Conservation (phyloP, 768 basidiomycete genomes). For the Filobasidium floriforme region DNA sequence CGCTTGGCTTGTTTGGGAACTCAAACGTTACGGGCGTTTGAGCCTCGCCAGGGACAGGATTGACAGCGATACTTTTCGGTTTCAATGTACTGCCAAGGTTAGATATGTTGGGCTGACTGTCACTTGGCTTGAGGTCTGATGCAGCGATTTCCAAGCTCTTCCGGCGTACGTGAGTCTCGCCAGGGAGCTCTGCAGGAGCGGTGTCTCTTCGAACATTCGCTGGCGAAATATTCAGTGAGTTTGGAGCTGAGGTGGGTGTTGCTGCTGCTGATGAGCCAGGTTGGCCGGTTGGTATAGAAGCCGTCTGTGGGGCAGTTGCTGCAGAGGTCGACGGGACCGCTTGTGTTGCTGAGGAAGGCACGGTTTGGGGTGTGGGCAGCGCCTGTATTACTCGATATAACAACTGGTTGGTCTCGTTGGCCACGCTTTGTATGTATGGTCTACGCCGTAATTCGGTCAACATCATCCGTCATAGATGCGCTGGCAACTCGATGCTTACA, state of each 20-base stretch:
- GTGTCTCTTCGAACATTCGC: slow-evolving; percentile 3
- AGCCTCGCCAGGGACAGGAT: slow-evolving; percentile 27
- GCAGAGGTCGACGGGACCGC: slow-evolving; percentile 4
- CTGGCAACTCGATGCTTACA: slow-evolving; percentile 34
- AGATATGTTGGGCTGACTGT: neutral
- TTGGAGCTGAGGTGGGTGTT: slow-evolving; percentile 4
- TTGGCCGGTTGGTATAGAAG: slow-evolving; percentile 28
- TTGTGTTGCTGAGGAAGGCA: slow-evolving; percentile 25
- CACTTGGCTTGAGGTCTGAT: slow-evolving; percentile 7
- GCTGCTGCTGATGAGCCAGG: slow-evolving; percentile 21
- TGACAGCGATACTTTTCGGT: slow-evolving; percentile 17
- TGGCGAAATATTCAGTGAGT: slow-evolving; percentile 12
- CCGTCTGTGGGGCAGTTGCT: neutral
- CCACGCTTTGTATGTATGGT: slow-evolving; percentile 76
- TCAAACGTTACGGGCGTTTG: slow-evolving; percentile 38
- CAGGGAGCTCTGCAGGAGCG: slow-evolving; percentile 4
- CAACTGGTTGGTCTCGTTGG: slow-evolving; percentile 74
- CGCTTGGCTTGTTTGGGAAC: slow-evolving; percentile 50
- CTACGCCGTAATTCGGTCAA: slow-evolving; percentile 20
- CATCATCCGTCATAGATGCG: neutral
- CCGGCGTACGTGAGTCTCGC: neutral
- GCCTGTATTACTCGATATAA: slow-evolving; percentile 77
- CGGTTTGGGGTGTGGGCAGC: slow-evolving; percentile 58
- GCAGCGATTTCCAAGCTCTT: slow-evolving; percentile 11
- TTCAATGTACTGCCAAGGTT: slow-evolving; percentile 3